A percentile compares a stretch with the other conserved stretches of the same genome.
phyloP scores from a whole-genome alignment of 257 asterid species.

The Ajuga chamaepitys region DNA sequence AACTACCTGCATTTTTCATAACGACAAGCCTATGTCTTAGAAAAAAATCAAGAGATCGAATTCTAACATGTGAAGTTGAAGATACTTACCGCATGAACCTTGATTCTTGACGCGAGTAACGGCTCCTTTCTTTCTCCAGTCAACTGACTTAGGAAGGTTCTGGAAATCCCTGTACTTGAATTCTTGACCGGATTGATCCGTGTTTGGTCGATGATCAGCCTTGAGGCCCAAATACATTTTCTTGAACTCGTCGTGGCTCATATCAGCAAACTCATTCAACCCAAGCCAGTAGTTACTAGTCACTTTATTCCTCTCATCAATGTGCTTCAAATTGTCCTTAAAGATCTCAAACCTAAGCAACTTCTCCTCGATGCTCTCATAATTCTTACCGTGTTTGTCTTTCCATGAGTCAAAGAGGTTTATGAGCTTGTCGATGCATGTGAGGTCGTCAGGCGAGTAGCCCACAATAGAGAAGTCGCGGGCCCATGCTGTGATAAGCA shows the following conservation, averaged over 20 bases:
- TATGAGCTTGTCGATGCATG: slow-evolving; percentile 39
- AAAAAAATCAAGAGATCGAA: not conserved
- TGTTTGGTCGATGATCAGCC: slow-evolving; percentile 22
- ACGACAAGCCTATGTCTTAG: not conserved
- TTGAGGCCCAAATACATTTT: slow-evolving; percentile 41
- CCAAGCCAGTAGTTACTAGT: slow-evolving; percentile 49
- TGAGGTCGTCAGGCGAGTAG: slow-evolving; percentile 44
- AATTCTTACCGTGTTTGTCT: slow-evolving; percentile 42
- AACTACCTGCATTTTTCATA: slow-evolving; percentile 44
- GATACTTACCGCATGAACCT: slow-evolving; percentile 52
- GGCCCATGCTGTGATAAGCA: slow-evolving; percentile 7
- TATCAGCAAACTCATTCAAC: slow-evolving; percentile 52
- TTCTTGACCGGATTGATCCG: slow-evolving; percentile 21
- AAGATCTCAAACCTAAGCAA: slow-evolving; percentile 52
- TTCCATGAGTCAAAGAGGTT: slow-evolving; percentile 53
- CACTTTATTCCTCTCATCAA: slow-evolving; percentile 51
- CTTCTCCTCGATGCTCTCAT: slow-evolving; percentile 53
- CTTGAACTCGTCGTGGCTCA: slow-evolving; percentile 70
- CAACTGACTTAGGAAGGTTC: slow-evolving; percentile 41
- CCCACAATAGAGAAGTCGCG: slow-evolving; percentile 51
- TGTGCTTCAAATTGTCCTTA: slow-evolving; percentile 54
- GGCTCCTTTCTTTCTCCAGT: slow-evolving; percentile 75
- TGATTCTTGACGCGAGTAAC: slow-evolving; percentile 58
- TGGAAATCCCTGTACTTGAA: slow-evolving; percentile 38
- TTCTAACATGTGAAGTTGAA: not conserved